Evolutionary conservation across 1,284 basidiomycete genomes (phyloP), one percentile per base, ranked within the genome.

Genomic region (Wolfiporia cocos): DNA sequence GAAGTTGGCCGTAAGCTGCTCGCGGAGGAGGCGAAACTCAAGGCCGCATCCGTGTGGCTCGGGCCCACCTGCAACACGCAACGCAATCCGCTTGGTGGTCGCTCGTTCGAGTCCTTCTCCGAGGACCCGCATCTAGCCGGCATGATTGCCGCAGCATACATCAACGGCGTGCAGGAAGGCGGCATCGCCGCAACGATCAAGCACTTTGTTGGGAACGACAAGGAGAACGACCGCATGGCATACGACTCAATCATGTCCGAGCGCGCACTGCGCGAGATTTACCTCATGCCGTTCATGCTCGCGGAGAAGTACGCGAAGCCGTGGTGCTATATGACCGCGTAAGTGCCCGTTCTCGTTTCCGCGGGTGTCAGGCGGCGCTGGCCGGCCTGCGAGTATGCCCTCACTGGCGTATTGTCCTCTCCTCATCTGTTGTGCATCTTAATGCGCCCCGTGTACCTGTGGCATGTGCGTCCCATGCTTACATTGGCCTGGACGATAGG

Each of bases 61-160:
- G 87, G 79, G 0, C 87, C 87, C 1, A 90, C 87, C 0, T 82
- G 80, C 56, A 91, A 91, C 58, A 87, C 86, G 37, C 86, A 89
- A 58, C 72, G 87, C 18, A 80, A 70, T 48, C 86, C 86, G 3
- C 71, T 84, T 9, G 85, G 85, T 18, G 86, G 86, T 37, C 67
- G 86, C 45, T 84, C 82, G 49, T 86, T 86, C 52, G 82, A 86
- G 58, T 84, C 81, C 32, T 90, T 86, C 65, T 85, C 86, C 0
- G 88, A 91, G 58, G 88, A 92, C 55, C 86, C 88, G 1, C 63
- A 76, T 42, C 71, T 87, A 4, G 82, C 81, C 17, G 88, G 88
- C 17, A 54, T 53, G 49, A 70, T 87, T 29, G 77, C 86, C 0
- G 75, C 85, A 0, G 73, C 82, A 3, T 90, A 87, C 54, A 71